Base-by-base conservation (phyloP, 176 grass and related monocot species). In the Poa pratensis region DNA sequence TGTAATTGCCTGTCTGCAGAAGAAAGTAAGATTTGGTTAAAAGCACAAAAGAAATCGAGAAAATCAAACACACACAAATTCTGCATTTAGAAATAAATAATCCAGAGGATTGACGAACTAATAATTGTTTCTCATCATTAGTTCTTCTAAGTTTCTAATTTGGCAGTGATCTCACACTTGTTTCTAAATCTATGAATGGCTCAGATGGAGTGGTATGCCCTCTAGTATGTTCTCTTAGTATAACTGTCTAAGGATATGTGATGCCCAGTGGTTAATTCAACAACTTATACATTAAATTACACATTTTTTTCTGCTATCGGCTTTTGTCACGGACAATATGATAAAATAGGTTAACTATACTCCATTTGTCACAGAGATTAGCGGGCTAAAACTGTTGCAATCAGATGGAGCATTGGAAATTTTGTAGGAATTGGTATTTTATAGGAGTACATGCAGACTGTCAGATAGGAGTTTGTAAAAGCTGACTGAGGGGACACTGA, bases 21-120 rank as follows among this genome's bases (percentile, higher is more conserved):
- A 77, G 68, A 77, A 22, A 12, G 53, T 6, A 30, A 35, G 19
- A 43, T 9, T 73, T 24, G 43, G 28, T 3, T 74, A 17, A 16
- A 74, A 28, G 13, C 14, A 16, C 71, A 74, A 74, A 74, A 49
- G 42, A 73, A 74, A 50, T 74, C 45, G 7, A 50, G 43, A 55
- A 75, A 65, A 45, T 10, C 54, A 72, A 60, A 11, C 35, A 52
- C 69, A 57, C 64, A 57, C 64, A 74, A 74, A 18, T 26, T 42
- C 45, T 76, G 57, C 67, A 40, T 62, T 76, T 55, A 89, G 34
- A 80, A 80, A 62, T 66, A 57, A 20, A 54, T 50, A 62, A 30
- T 51, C 23, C 1, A 82, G 64, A 54, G 64, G 64, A 69, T 39
- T 1, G 19, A 73, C 15, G 20, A 75, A 49, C 45, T 55, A 30